Evolutionary conservation across 2,329 filamentous ascomycete species (phyloP).

Genomic region (Microdochium nivale): DNA sequence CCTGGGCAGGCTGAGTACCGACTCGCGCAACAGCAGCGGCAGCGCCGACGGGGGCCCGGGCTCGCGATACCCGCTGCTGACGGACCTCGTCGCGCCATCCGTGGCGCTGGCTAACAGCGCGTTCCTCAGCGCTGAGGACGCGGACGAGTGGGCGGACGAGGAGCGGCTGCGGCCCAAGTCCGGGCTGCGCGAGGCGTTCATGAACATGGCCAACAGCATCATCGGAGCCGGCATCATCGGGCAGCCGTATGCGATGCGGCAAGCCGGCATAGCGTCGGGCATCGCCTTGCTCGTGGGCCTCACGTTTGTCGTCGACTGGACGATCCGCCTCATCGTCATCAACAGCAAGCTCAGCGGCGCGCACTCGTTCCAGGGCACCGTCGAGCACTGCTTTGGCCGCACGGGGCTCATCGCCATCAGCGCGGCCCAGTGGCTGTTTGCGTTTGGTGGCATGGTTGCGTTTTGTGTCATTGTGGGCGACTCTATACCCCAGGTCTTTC

Average conservation of each 20-base stretch:
- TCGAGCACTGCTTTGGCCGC: constrained; percentile 89
- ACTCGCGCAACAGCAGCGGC: constrained; percentile 14
- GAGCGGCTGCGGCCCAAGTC: constrained; percentile 68
- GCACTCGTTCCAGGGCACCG: constrained; percentile 89
- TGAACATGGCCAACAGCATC: constrained; percentile 99
- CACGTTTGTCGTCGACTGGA: constrained; percentile 91
- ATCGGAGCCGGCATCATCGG: constrained; percentile 72
- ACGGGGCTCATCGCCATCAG: constrained; percentile 80
- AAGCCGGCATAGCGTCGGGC: constrained; percentile 80
- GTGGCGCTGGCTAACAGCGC: constrained; percentile 54
- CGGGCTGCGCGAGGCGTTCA: constrained; percentile 79
- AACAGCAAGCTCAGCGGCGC: constrained; percentile 95
- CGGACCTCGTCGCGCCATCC: constrained; percentile 64
- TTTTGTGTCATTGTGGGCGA: constrained; percentile 98
- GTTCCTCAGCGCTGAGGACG: constrained; percentile 30
- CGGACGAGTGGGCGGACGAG: constrained; percentile 39
- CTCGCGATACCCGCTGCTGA: constrained; percentile 59
- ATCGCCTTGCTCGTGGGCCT: constrained; percentile 68
- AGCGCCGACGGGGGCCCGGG: constrained; percentile 29
- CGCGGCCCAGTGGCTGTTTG: constrained; percentile 94
- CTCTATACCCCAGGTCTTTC: constrained; percentile 84
- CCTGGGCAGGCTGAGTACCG: constrained; percentile 10
- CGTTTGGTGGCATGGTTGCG: constrained; percentile 96
- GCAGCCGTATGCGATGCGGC: constrained; percentile 91
- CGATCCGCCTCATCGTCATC: constrained; percentile 90